Evolutionary conservation across 768 basidiomycete genomes (phyloP), one percentile per base, ranked within the genome.

Genomic region (Hebeloma cylindrosporum): DNA sequence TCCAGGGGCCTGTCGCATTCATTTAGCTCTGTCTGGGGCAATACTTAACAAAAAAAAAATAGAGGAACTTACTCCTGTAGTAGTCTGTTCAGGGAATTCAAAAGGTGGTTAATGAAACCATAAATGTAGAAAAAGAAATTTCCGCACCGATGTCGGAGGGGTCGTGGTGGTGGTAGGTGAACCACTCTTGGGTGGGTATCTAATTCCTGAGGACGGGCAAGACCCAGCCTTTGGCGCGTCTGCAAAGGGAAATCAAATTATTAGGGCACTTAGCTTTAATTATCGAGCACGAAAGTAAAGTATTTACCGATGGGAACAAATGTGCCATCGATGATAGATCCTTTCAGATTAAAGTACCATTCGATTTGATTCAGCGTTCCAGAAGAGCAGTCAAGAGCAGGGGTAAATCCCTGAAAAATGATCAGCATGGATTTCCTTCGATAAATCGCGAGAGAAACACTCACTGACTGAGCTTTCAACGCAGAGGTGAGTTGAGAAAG

Each of bases 311-410:
- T 84, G 4, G 77, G 71, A 21, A 79, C 64, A 47, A 86, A 85
- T 3, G 54, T 53, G 10, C 86, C 86, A 56, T 87, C 84, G 37
- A 86, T 73, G 21, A 78, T 57, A n/a, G 82, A 83, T 31, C 85
- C 85, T 56, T 71, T 65, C 45, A 84, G 46, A 55, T 85, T 73
- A 67, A 80, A 83, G 60, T 83, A 84, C 73, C 76, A 85, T 40
- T 70, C 73, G 39, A 84, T 78, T 22, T 58, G 52, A 33, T 62
- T 66, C 37, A 72, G 42, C 18, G 52, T 49, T 5, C 58, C 49
- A 7, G 60, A 61, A 3, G 39, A 52, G 53, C 70, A 72, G 25
- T 61, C 58, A 39, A 70, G 60, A 27, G 65, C 59, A 20, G 70
- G 70, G 2, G 71, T 79, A 41, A 72, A 69, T 20, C 72, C 73